Percentiles rank a stretch among this genome's conserved stretches.
Conservation (phyloP, 345 rosid genomes). For the Camelina hispida region DNA sequence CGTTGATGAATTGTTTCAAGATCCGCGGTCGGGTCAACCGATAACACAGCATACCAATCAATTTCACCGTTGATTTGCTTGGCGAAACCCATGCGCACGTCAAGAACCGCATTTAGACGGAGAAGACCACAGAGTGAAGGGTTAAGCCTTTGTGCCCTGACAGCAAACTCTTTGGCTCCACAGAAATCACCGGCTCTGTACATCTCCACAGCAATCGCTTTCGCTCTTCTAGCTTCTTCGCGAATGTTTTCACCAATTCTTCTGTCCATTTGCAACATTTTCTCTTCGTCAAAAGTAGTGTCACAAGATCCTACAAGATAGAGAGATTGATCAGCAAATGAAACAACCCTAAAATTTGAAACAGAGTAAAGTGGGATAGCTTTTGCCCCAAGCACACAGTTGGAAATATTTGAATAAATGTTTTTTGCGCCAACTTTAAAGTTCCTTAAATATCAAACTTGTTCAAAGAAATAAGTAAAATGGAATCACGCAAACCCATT, state of each 20-base stretch:
- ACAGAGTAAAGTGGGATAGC: background rate
- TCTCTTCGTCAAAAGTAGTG: background rate
- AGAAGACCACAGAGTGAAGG: slow-evolving; percentile 54
- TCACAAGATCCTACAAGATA: background rate
- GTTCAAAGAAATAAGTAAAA: no score
- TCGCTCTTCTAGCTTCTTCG: slow-evolving; percentile 52
- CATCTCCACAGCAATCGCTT: slow-evolving; percentile 55
- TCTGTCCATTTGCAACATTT: slow-evolving; percentile 3
- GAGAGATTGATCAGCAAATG: background rate
- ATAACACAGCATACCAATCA: slow-evolving; percentile 61
- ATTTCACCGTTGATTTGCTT: slow-evolving; percentile 45
- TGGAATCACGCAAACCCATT: background rate
- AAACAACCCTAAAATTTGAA: no score
- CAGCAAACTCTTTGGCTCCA: slow-evolving; percentile 51
- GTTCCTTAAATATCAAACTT: no score
- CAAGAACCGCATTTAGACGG: slow-evolving; percentile 50
- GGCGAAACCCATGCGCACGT: slow-evolving; percentile 45
- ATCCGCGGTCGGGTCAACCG: slow-evolving; percentile 50
- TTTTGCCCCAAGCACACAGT: no score
- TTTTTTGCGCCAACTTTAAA: no score
- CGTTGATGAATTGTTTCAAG: slow-evolving; percentile 50
- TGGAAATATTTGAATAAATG: no score
- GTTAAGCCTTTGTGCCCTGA: slow-evolving; percentile 47
- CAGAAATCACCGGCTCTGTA: slow-evolving; percentile 45
- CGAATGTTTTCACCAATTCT: slow-evolving; percentile 42